Base-by-base conservation (phyloP, 352 stramenopile genomes). In the Phytophthora aleatoria region DNA sequence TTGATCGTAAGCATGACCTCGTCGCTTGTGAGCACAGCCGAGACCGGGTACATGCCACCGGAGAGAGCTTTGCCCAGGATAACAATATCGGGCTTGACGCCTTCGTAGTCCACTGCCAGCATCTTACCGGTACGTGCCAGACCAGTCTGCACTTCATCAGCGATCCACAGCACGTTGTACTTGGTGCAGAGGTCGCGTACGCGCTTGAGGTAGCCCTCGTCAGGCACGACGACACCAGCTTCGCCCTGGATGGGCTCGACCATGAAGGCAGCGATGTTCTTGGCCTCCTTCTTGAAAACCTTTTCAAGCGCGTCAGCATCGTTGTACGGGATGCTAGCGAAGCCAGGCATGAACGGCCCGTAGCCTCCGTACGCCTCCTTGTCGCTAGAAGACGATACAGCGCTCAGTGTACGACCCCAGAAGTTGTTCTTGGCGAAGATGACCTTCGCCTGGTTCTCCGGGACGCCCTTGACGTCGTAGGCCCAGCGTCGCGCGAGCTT, bases 201-300 rank as follows among this genome's bases (percentile, higher is more conserved):
- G 30, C 81, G 77, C 50, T 83, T 83, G 67, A 99, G 87, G 82
- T 99, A 99, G 10, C 50, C 50, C 26, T 48, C 50, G 26, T 48
- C 50, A 30, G 26, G 50, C 24, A 48, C 50, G 26, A 57, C 50
- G 3, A 57, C 50, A 38, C 36, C 50, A 47, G 50, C 98, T 73
- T 99, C 98, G 60, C 98, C 98, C 61, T 99, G 97, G 72, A 99
- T 99, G 3, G 97, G 97, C 74, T 99, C 98, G 6, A 99, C 95
- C 97, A 99, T 99, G 69, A 99, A 99, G 9, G 96, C 97, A 12
- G 96, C 97, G 73, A 99, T 99, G 69, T 98, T 64, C 56, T 79
- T 91, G 44, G 71, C 80, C 45, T 98, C 81, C 39, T 73, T 74
- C 53, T 95, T 76, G 38, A 98, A 90, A 8, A 85, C 57, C 33